Conservation (phyloP, 139 green algal species). For the Desmodesmus armatus region DNA sequence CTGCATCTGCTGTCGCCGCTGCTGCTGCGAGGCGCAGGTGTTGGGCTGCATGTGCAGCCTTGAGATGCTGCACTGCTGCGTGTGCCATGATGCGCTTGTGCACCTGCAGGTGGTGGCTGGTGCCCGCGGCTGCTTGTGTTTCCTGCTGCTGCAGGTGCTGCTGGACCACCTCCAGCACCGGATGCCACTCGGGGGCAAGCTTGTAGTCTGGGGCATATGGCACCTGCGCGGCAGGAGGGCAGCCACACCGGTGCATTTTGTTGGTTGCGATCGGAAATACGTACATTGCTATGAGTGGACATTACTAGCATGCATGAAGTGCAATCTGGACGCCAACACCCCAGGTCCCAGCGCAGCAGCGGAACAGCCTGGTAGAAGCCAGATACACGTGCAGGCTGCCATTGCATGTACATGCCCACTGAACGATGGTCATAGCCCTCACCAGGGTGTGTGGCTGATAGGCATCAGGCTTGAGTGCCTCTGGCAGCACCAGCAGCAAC, state of each 20-base stretch:
- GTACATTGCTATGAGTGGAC: no score
- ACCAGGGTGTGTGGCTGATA: conserved; percentile 25
- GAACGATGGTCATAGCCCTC: no score
- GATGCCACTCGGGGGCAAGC: conserved; percentile 39
- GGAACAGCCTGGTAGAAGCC: not conserved
- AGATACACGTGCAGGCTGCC: no score
- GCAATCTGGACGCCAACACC: no score
- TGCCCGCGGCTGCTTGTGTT: not conserved
- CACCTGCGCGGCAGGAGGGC: not conserved
- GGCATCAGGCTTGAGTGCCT: not conserved
- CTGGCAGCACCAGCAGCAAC: conserved; percentile 18
- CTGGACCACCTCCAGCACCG: conserved; percentile 26
- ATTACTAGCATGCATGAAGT: no score
- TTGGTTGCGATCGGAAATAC: no score
- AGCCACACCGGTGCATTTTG: no score
- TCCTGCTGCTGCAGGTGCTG: conserved; percentile 28
- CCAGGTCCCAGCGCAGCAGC: no score
- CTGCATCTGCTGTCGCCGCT: not conserved
- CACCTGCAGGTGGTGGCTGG: conserved; percentile 12
- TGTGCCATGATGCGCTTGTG: conserved; percentile 7
- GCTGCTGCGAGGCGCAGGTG: not conserved
- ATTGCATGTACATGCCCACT: no score
- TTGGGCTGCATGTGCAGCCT: conserved; percentile 25
- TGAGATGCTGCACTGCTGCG: conserved; percentile 8
- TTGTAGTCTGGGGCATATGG: conserved; percentile 45